Conservation (phyloP, 2,329 filamentous ascomycete species). For the Xylariomycetidae sp. region DNA sequence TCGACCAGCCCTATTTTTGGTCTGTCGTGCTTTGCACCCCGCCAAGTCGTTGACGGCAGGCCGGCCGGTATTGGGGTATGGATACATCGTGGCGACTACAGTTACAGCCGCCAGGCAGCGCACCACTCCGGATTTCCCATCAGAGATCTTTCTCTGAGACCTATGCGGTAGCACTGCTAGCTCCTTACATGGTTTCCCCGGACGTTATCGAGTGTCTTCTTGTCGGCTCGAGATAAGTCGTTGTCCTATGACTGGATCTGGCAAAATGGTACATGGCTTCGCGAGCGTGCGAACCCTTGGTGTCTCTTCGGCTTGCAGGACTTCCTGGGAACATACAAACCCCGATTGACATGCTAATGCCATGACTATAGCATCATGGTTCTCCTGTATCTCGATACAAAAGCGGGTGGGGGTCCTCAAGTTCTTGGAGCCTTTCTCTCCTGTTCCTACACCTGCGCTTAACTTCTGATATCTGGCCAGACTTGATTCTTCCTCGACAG, state of each 20-base stretch:
- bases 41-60: too few relatives aligned
- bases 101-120: constrained; percentile 8
- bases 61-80: too few relatives aligned
- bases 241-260: constrained; percentile 33
- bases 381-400: constrained; percentile 7
- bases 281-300: constrained; percentile 8
- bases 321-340: constrained; percentile 8
- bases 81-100: constrained; percentile 5
- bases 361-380: too few relatives aligned
- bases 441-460: constrained; percentile 3
- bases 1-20: too few relatives aligned
- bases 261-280: constrained; percentile 13
- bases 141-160: constrained; percentile 24
- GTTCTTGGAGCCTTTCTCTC: constrained; percentile 5
- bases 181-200: constrained; percentile 32
- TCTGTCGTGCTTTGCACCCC: too few relatives aligned
- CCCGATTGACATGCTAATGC: constrained; percentile 8
- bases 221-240: constrained; percentile 30
- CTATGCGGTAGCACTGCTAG: constrained; percentile 26
- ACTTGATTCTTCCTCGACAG: too few relatives aligned
- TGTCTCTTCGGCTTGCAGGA: constrained; percentile 13
- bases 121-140: constrained; percentile 12
- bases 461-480: too few relatives aligned
- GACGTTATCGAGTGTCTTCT: constrained; percentile 28
- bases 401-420: constrained; percentile 10